phyloP scores from a whole-genome alignment of 2,329 filamentous ascomycete genomes.

The Sporothrix protearum region DNA sequence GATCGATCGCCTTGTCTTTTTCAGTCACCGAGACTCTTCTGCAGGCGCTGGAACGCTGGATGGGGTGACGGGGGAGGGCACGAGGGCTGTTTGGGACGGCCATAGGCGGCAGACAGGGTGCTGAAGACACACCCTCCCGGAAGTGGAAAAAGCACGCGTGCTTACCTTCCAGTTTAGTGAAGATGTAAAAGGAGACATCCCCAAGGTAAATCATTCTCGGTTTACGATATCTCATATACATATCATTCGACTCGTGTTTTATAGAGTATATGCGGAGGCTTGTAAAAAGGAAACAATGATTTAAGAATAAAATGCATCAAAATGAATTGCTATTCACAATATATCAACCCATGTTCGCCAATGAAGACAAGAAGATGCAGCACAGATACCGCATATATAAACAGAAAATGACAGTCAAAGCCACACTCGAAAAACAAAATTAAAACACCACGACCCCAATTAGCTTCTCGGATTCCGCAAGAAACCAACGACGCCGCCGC shows the following conservation, averaged over 20 bases:
- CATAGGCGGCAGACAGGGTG: background rate
- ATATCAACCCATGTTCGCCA: slow-evolving; percentile 1
- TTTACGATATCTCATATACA: background rate
- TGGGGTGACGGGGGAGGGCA: background rate
- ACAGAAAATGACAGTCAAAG: background rate
- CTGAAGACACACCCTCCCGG: slow-evolving; percentile 12
- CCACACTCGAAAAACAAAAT: no score
- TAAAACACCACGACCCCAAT: background rate
- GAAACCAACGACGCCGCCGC: slow-evolving; percentile 79
- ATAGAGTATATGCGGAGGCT: no score
- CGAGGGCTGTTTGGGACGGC: background rate
- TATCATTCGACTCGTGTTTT: background rate
- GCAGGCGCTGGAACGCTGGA: background rate
- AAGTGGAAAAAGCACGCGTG: slow-evolving; percentile 23
- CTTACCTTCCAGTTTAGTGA: slow-evolving; percentile 8
- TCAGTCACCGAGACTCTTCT: slow-evolving; percentile 18
- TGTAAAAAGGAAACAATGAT: no score
- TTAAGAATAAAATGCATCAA: background rate
- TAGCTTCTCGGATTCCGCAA: slow-evolving; percentile 61
- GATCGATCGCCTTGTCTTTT: slow-evolving; percentile 20
- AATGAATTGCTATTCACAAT: background rate
- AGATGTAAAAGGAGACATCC: background rate
- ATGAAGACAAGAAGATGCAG: slow-evolving; percentile 4
- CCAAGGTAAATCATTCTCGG: background rate
- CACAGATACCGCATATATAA: no score